Conservation (phyloP, 2,329 filamentous ascomycete species). For the Colletotrichum scovillei region DNA sequence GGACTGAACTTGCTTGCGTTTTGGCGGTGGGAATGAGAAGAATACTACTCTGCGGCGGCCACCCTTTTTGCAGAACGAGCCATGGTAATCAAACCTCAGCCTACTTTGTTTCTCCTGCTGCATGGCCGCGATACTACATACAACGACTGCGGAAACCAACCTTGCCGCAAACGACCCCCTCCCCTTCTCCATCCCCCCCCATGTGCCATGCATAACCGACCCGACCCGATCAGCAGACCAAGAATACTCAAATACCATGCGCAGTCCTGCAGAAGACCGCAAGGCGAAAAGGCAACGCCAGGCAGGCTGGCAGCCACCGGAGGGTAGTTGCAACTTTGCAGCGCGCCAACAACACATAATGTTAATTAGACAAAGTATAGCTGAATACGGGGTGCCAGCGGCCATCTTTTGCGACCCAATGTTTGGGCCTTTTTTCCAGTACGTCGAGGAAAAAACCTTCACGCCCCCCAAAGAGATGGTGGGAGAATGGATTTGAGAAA, state of each 20-base stretch:
- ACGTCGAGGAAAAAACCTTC: too few relatives aligned
- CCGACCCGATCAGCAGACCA: slow-evolving; percentile 12
- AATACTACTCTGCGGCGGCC: background rate
- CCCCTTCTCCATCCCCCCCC: background rate
- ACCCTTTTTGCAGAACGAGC: background rate
- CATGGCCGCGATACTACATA: too few relatives aligned
- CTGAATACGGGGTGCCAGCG: background rate
- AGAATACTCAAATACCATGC: background rate
- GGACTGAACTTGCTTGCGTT: background rate
- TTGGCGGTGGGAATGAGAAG: background rate
- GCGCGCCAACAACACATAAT: background rate
- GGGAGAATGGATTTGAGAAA: background rate
- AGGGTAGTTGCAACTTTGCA: background rate
- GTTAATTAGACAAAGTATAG: background rate
- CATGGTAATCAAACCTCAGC: background rate
- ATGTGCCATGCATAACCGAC: slow-evolving; percentile 20
- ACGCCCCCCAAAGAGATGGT: background rate
- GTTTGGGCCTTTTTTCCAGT: background rate
- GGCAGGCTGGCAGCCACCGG: too few relatives aligned
- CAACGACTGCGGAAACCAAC: too few relatives aligned
- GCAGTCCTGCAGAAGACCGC: background rate
- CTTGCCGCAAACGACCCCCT: too few relatives aligned
- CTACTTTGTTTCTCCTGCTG: background rate
- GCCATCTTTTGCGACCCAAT: background rate
- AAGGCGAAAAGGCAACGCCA: too few relatives aligned